Evolutionary conservation across 805 yeast genomes (phyloP), one percentile per base, ranked within the genome.

Genomic region (Candida peoriensis): DNA sequence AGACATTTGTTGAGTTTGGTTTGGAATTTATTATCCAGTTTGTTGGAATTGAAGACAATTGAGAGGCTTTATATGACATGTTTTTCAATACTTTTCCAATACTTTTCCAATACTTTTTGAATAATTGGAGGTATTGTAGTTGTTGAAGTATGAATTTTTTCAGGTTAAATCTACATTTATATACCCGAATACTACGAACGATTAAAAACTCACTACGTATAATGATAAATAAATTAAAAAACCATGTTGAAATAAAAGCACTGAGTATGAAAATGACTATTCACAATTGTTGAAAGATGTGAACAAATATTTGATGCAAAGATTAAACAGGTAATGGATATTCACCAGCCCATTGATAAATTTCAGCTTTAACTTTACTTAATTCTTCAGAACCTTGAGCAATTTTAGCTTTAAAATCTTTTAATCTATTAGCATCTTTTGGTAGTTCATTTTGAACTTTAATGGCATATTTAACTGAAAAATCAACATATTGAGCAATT

Each of bases 391-490:
- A 75, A 46, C 85, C 87, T 44, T 74, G 72, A 53, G 76, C 72
- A 46, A 87, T 78, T 59, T 76, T 76, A 50, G 80, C 79, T 74
- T 90, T 93, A 78, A 88, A 93, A 65, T 93, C 97, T 74, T 87
- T 90, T 61, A 93, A 79, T 69, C 80, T 88, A 75, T 89, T 89
- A 42, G 96, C 95, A 44, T 85, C 95, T 66, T 76, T 76, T 58
- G 97, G 97, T 57, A 90, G 75, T 46, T 72, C 66, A 39, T 71
- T 64, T 72, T 93, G 97, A 47, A 82, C 71, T 47, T 74, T 70
- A 60, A 73, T 74, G 30, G 42, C 42, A 28, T 38, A 38, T 34
- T 74, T 70, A 39, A 85, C 88, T 24, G 96, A 95, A 47, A 67
- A 63, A 57, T 83, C 84, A 54, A 90, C 84, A 68, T 74, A 87